phyloP scores from a whole-genome alignment of 2,329 filamentous ascomycete genomes.

The Colletotrichum tanaceti region DNA sequence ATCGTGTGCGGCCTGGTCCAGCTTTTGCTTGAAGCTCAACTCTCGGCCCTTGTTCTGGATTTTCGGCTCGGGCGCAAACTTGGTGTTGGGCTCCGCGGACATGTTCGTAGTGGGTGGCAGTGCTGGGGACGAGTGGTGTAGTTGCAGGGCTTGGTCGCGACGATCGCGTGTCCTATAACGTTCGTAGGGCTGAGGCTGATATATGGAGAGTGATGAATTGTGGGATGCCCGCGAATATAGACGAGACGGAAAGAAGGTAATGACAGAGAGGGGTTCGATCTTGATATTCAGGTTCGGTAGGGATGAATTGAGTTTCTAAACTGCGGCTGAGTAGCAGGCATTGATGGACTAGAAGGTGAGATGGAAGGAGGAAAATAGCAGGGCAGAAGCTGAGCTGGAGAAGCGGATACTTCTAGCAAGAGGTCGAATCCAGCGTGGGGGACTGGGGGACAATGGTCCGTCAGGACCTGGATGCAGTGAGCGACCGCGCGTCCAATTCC shows the following conservation, averaged over 20 bases:
- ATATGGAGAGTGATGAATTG: neutral
- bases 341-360: conserved; percentile 19
- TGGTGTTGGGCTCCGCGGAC: conserved; percentile 30
- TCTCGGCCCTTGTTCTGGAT: conserved; percentile 36
- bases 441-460: neutral
- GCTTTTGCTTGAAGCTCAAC: conserved; percentile 56
- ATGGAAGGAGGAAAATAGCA: conserved; percentile 19
- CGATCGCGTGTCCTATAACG: conserved; percentile 15
- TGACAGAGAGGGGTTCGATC: conserved; percentile 2
- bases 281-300: neutral
- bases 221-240: neutral
- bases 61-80: conserved; percentile 35
- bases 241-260: conserved; percentile 19
- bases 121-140: neutral
- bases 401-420: conserved; percentile 28
- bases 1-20: conserved; percentile 56
- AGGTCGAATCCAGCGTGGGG: conserved; percentile 8
- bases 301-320: conserved; percentile 20
- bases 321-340: conserved; percentile 26
- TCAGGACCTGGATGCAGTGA: conserved; percentile 23
- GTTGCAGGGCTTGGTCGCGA: neutral
- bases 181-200: conserved; percentile 13
- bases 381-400: conserved; percentile 28
- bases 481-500: conserved; percentile 35
- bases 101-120: conserved; percentile 18